Percentiles rank a stretch among this genome's conserved stretches.
phyloP scores from a whole-genome alignment of 805 yeast genomes.

The Komagataella pastoris region DNA sequence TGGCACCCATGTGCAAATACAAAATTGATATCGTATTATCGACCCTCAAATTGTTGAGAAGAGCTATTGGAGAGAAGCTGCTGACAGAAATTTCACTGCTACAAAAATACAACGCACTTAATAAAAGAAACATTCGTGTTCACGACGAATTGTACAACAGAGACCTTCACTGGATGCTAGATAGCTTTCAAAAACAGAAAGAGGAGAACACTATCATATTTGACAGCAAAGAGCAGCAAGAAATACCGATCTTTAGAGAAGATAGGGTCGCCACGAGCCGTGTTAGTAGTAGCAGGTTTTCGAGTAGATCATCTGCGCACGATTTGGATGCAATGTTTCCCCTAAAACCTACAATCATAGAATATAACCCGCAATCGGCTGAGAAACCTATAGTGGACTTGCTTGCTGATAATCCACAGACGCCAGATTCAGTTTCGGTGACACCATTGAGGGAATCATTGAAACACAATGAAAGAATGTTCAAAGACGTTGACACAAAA shows the following conservation, averaged over 20 bases:
- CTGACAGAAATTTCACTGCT: constrained; percentile 3
- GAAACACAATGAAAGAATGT: constrained; percentile 1
- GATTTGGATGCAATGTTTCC: constrained; percentile 7
- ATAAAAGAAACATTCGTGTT: constrained; percentile 1
- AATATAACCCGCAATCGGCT: constrained; percentile 14
- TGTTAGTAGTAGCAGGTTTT: not conserved
- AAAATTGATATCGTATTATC: constrained; percentile 3
- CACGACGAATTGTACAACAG: not conserved
- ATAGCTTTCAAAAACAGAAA: not conserved
- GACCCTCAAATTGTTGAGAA: constrained; percentile 9
- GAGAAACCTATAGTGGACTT: constrained; percentile 9
- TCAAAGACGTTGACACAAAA: not conserved
- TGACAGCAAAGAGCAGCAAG: constrained; percentile 5
- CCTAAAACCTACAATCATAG: constrained; percentile 13
- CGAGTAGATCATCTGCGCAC: constrained; percentile 2
- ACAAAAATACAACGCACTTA: constrained; percentile 1
- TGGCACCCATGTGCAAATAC: not conserved
- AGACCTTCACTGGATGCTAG: not conserved
- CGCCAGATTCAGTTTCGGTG: not conserved
- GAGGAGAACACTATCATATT: not conserved
- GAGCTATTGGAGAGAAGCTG: constrained; percentile 10
- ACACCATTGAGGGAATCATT: constrained; percentile 10
- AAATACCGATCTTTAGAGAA: constrained; percentile 3
- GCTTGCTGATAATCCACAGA: not conserved
- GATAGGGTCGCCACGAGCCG: not conserved